phyloP scores from a whole-genome alignment of 2,329 filamentous ascomycete genomes.

The Sclerotiophoma versabilis region DNA sequence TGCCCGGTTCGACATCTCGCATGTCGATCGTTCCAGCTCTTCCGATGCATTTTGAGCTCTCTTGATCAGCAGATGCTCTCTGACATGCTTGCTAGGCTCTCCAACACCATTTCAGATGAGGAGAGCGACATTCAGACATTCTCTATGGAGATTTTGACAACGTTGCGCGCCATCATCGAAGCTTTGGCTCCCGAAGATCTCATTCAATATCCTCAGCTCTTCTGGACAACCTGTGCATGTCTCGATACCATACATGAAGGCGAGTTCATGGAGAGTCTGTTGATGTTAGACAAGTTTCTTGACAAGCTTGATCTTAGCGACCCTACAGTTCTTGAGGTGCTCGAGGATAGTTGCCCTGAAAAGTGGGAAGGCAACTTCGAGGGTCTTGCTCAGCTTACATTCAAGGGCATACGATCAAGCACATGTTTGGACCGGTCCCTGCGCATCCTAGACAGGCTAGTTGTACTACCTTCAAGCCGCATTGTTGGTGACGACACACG shows the following conservation, averaged over 20 bases:
- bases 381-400: slow-evolving; percentile 82
- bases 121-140: slow-evolving; percentile 94
- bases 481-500: slow-evolving; percentile 84
- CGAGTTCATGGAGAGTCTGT: slow-evolving; percentile 89
- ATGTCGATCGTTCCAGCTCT: slow-evolving; percentile 96
- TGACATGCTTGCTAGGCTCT: slow-evolving; percentile 93
- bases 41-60: slow-evolving; percentile 89
- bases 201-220: slow-evolving; percentile 89
- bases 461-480: slow-evolving; percentile 77
- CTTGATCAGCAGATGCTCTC: slow-evolving; percentile 93
- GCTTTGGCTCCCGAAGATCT: slow-evolving; percentile 82
- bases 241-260: slow-evolving; percentile 95
- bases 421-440: slow-evolving; percentile 80
- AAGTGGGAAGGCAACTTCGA: slow-evolving; percentile 91
- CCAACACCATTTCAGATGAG: slow-evolving; percentile 96
- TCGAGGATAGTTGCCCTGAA: slow-evolving; percentile 79
- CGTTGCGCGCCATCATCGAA: slow-evolving; percentile 86
- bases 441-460: slow-evolving; percentile 77
- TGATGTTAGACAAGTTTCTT: slow-evolving; percentile 88
- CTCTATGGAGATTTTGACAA: slow-evolving; percentile 96
- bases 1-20: slow-evolving; percentile 94
- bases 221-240: slow-evolving; percentile 97
- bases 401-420: slow-evolving; percentile 91
- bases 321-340: slow-evolving; percentile 69
- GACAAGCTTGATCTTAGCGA: slow-evolving; percentile 82